Percentiles rank a stretch among this genome's conserved stretches.
Evolutionary conservation across 305 asterid species (phyloP).

Genomic region (Fraxinus albicans): DNA sequence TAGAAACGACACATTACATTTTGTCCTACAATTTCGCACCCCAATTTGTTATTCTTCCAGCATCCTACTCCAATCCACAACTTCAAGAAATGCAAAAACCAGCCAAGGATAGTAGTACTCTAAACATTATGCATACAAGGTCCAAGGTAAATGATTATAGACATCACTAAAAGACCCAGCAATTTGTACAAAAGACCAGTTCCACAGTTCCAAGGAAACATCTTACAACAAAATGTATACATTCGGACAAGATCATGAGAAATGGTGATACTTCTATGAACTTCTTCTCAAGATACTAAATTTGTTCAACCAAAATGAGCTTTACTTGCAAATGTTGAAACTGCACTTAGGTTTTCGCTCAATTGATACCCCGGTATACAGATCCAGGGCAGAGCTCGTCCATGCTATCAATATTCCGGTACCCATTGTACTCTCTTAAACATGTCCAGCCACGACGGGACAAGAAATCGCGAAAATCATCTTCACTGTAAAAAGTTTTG

Average conservation of each 20-base stretch:
- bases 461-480: constrained; percentile 66
- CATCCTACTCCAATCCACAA: neutral
- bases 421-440: constrained; percentile 67
- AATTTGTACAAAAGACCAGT: neutral
- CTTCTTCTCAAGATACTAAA: neutral
- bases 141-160: neutral
- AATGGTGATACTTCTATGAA: neutral
- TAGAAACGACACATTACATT: neutral
- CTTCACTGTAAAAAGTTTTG: constrained; percentile 68
- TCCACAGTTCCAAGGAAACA: neutral
- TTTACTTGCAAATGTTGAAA: neutral
- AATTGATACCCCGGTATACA: constrained; percentile 55
- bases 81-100: neutral
- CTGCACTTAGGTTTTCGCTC: neutral
- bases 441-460: constrained; percentile 69
- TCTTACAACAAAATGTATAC: neutral
- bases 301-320: neutral
- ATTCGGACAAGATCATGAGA: neutral
- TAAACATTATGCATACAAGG: neutral
- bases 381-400: constrained; percentile 76
- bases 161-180: neutral
- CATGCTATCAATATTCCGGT: constrained; percentile 55
- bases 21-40: neutral
- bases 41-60: neutral
- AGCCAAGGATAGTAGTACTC: neutral